Conservation (phyloP, 2,329 filamentous ascomycete genomes). For the Alternaria tenuissima region DNA sequence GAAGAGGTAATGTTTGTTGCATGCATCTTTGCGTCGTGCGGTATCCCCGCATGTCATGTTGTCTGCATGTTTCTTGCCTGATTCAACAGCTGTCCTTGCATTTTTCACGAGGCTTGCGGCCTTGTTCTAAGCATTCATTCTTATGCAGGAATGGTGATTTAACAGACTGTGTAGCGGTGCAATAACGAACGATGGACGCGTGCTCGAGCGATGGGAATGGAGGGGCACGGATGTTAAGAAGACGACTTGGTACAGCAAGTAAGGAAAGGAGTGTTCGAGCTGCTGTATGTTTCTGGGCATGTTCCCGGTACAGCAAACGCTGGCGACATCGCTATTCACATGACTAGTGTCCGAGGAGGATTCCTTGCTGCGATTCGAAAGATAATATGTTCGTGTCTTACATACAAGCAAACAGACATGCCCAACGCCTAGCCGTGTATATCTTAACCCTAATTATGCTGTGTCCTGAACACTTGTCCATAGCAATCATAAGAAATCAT, state of each 20-base stretch:
- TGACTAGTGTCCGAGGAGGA: not conserved
- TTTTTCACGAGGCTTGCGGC: not conserved
- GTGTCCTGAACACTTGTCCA: not conserved
- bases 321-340: not conserved
- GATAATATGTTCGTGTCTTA: not conserved
- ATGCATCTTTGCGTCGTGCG: conserved; percentile 8
- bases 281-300: not conserved
- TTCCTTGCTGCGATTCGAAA: not conserved
- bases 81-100: not conserved
- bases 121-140: not conserved
- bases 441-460: not conserved
- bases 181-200: conserved; percentile 23
- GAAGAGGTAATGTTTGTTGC: conserved; percentile 41
- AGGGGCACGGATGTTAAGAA: conserved; percentile 18
- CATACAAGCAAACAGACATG: not conserved
- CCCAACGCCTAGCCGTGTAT: not conserved
- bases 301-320: no score
- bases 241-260: conserved; percentile 24
- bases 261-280: not conserved
- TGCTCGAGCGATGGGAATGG: conserved; percentile 26
- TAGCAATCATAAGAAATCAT: not conserved
- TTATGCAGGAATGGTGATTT: not conserved
- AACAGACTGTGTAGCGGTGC: not conserved
- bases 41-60: not conserved
- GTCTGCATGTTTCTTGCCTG: not conserved